Evolutionary conservation across 2,329 filamentous ascomycete genomes (phyloP), one percentile per base, ranked within the genome.

Genomic region (Aspergillus aculeatinus): DNA sequence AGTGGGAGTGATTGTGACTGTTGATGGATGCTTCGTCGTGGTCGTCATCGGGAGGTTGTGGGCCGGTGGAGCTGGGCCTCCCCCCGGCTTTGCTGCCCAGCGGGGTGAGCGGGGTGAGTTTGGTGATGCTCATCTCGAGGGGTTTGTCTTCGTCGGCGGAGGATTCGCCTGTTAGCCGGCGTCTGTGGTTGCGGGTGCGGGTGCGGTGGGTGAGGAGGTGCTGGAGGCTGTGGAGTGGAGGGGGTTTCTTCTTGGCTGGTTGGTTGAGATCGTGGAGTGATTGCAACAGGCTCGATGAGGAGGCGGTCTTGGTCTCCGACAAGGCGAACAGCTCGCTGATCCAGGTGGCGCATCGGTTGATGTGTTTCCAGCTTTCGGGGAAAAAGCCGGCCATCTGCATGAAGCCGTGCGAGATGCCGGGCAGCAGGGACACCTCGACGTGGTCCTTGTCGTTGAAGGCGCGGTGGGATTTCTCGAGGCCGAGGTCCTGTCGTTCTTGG

Each of bases 351-450:
- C 90, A 91, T 35, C 89, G 85, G 65, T 89, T 86, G 67, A 98
- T 90, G 71, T 96, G 89, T 69, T 89, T 89, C 91, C 92, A 96
- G 1, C 91, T 93, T 9, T 95, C 91, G 0, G 92, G 92, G 67
- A 96, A 99, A 3, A 97, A 81, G 1, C 86, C 83, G 0, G 92
- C 91, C 71, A 99, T 96, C 72, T 97, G 93, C 67, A 97, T 78
- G 75, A 99, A 99, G 1, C 95, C 95, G 70, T 99, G 95, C 4
- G 88, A 92, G 52, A 96, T 91, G 0, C 94, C 93, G 0, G 93
- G 92, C 4, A 99, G 88, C 25, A 98, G 81, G 19, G 87, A 85
- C 1, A 97, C 90, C 70, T 97, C 92, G 0, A 92, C 88, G 56
- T 88, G 85, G 48, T 92, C 89, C 68, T 87, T 86, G 66, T 91